Evolutionary conservation across 2,329 filamentous ascomycete genomes (phyloP).

Genomic region (Calonectria hongkongensis): DNA sequence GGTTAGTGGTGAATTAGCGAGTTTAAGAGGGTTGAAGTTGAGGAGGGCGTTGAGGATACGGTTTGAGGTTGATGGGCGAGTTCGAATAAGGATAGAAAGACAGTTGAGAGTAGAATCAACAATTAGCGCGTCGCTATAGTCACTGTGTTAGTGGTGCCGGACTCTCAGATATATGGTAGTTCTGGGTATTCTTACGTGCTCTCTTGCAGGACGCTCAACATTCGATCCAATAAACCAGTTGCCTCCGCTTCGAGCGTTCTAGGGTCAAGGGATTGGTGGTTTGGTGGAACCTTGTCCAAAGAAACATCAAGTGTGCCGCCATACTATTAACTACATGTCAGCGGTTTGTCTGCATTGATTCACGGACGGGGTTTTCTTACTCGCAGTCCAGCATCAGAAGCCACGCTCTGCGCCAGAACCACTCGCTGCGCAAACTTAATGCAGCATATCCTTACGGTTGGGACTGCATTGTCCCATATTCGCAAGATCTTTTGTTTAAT

Average conservation of each 20-base stretch:
- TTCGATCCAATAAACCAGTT: conserved; percentile 90
- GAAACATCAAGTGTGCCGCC: conserved; percentile 82
- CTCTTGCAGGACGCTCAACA: conserved; percentile 90
- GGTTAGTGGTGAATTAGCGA: conserved; percentile 85
- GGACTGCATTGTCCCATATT: conserved; percentile 87
- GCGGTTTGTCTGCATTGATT: conserved; percentile 6
- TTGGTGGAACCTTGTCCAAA: conserved; percentile 87
- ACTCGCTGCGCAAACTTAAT: conserved; percentile 98
- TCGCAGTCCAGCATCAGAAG: conserved; percentile 86
- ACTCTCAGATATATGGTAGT: not conserved
- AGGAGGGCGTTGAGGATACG: conserved; percentile 91
- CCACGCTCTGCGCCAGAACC: conserved; percentile 93
- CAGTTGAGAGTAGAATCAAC: conserved; percentile 95
- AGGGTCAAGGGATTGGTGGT: conserved; percentile 86
- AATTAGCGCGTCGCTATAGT: conserved; percentile 85
- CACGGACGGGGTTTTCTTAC: conserved; percentile 66
- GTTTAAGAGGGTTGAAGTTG: conserved; percentile 92
- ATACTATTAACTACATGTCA: conserved; percentile 59
- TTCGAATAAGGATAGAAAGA: conserved; percentile 87
- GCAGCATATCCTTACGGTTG: conserved; percentile 91
- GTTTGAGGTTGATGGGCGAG: conserved; percentile 85
- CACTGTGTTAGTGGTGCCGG: conserved; percentile 33
- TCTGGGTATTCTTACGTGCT: conserved; percentile 76
- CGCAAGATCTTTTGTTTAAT: conserved; percentile 93
- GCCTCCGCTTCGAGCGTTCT: conserved; percentile 94